Conservation (phyloP, 257 asterid species). For the Plantago elongata region DNA sequence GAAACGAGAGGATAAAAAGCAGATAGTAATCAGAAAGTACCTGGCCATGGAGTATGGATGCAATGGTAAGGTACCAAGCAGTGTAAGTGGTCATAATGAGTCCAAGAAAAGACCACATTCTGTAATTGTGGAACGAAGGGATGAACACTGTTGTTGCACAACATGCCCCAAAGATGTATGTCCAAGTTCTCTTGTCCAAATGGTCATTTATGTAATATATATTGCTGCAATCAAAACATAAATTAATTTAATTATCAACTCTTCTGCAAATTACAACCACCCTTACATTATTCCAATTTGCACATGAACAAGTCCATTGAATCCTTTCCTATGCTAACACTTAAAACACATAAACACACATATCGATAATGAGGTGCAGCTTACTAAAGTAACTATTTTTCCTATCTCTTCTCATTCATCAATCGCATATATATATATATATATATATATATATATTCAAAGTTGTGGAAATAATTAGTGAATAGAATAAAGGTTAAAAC, state of each 20-base stretch:
- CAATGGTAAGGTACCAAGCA: constrained; percentile 90
- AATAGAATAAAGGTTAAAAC: no score
- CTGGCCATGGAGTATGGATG: constrained; percentile 88
- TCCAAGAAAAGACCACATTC: constrained; percentile 94
- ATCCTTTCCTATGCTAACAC: no score
- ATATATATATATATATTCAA: no score
- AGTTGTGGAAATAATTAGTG: no score
- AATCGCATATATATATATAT: no score
- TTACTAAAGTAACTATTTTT: no score
- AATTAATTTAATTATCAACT: neutral
- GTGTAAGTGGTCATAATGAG: constrained; percentile 91
- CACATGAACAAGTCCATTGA: neutral
- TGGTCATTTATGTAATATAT: constrained; percentile 90
- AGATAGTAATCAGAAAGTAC: constrained; percentile 18
- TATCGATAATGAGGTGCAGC: no score
- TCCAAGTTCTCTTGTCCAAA: constrained; percentile 97
- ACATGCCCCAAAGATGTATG: constrained; percentile 90
- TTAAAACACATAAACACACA: no score
- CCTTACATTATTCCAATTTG: neutral
- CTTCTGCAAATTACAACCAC: neutral
- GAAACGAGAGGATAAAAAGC: no score
- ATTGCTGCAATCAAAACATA: constrained; percentile 52
- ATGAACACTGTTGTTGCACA: constrained; percentile 93
- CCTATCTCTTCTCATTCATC: no score
- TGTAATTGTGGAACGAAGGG: constrained; percentile 84